phyloP scores from a whole-genome alignment of 1,284 basidiomycete species.

The Chiua sp. region DNA sequence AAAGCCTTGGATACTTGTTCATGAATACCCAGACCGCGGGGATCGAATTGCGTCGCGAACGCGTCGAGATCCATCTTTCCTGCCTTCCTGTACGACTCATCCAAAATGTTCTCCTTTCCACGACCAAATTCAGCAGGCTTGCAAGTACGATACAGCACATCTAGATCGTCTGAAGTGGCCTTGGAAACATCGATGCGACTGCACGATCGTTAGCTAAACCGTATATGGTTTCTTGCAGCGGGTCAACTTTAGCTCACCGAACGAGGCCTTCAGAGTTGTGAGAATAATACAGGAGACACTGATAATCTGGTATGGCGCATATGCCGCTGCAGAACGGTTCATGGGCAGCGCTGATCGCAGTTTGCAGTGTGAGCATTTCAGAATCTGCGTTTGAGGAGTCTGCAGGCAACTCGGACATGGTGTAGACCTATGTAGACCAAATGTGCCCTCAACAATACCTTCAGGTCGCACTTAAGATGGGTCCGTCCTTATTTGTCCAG shows the following conservation, averaged over 20 bases:
- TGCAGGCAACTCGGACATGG: too few relatives aligned
- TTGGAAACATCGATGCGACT: constrained; percentile 15
- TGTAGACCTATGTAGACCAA: too few relatives aligned
- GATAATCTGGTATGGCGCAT: constrained; percentile 10
- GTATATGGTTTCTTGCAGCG: too few relatives aligned
- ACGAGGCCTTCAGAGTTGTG: neutral
- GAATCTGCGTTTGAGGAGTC: neutral
- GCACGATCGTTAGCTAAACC: neutral
- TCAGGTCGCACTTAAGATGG: too few relatives aligned
- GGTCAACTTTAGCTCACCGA: constrained; percentile 1
- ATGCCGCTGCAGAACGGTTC: constrained; percentile 8
- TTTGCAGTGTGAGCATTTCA: neutral
- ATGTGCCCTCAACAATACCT: too few relatives aligned
- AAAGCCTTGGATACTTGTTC: constrained; percentile 29
- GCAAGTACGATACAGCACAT: constrained; percentile 11
- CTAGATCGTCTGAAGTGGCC: neutral
- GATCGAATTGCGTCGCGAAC: constrained; percentile 36
- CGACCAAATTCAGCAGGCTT: constrained; percentile 19
- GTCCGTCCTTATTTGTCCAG: too few relatives aligned
- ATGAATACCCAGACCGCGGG: constrained; percentile 15
- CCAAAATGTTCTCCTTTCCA: constrained; percentile 8
- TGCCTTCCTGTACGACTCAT: constrained; percentile 36
- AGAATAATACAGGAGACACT: constrained; percentile 8
- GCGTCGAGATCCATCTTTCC: constrained; percentile 36
- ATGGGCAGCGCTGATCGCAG: neutral